Evolutionary conservation across 2,329 filamentous ascomycete species (phyloP), one percentile per base, ranked within the genome.

Genomic region (Alternaria infectoria): DNA sequence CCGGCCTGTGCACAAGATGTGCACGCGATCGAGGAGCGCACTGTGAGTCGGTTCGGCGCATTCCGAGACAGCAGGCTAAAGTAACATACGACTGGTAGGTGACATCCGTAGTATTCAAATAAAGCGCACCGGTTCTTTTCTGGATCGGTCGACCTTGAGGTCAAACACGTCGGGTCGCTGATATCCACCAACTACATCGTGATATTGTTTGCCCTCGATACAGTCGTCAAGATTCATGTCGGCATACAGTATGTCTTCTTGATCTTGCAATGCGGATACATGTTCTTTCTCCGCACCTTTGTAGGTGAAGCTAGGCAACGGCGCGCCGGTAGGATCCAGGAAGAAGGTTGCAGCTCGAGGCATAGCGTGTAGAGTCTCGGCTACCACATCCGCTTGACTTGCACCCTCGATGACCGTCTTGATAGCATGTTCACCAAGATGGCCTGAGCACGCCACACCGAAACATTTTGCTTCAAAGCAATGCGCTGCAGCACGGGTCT

Each of bases 381-480:
- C 56, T 1, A 83, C 66, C 7, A 70, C 46, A 6, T 77, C 74
- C 2, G 74, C 60, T 26, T 77, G 64, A 3, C 64, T 64, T 1
- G 79, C 73, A 0, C 77, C 78, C 0, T 67, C 69, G 0, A 77
- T 65, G 5, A 83, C 68, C 0, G 66, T 64, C 2, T 82, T 74
- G 3, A 85, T 79, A 0, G 80, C 79, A 15, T 81, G 77, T 0
- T 79, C 46, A 19, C 80, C 82, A 0, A 87, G 72, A 21, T 80
- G 69, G 0, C 82, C 82, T 0, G 83, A 79, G 64, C 84, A 86
- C 15, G 86, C 70, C 1, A 88, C 81, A 0, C 86, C 86, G 50
- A 87, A 88, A 46, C 82, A 85, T 65, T 88, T 88, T 0, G 84
- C 86, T 59, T 88, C 86, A 65, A 88, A 88, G 65, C 85, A 87